Evolutionary conservation across 2,329 filamentous ascomycete species (phyloP).

Genomic region (Colletotrichum sp.): DNA sequence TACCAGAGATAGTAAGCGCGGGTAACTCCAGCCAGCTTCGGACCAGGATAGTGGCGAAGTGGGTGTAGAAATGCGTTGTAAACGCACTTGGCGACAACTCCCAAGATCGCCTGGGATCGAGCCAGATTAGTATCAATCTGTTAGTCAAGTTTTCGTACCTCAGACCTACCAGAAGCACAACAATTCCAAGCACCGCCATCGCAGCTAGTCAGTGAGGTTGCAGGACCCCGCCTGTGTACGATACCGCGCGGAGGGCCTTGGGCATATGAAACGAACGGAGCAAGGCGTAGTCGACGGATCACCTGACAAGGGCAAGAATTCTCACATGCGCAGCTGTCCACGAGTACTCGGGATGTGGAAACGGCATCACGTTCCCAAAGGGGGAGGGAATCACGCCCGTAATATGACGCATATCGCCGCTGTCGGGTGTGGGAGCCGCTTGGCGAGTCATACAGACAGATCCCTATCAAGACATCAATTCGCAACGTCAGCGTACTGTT

Average conservation of each 20-base stretch:
- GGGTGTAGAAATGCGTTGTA: conserved; percentile 35
- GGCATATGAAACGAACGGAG: neutral
- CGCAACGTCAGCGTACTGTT: neutral
- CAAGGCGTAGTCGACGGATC: neutral
- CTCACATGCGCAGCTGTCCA: neutral
- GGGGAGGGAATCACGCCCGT: neutral
- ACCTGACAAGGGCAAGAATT: neutral
- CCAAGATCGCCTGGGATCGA: neutral
- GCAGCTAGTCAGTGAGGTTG: neutral
- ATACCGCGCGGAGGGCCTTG: neutral
- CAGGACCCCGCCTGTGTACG: neutral
- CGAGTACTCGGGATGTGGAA: neutral
- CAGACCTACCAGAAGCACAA: neutral
- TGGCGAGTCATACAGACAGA: conserved; percentile 2
- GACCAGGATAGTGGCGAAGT: conserved; percentile 33
- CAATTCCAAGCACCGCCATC: neutral
- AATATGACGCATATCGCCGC: conserved; percentile 2
- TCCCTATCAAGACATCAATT: neutral
- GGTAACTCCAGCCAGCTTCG: conserved; percentile 24
- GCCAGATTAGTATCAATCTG: neutral
- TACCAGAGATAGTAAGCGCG: conserved; percentile 15
- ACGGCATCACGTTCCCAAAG: neutral
- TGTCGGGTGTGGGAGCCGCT: neutral
- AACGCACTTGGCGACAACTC: conserved; percentile 17
- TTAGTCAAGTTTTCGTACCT: neutral